Evolutionary conservation across 75 land plant species (phyloP), one percentile per base, ranked within the genome.

Genomic region (Sequoia sempervirens): DNA sequence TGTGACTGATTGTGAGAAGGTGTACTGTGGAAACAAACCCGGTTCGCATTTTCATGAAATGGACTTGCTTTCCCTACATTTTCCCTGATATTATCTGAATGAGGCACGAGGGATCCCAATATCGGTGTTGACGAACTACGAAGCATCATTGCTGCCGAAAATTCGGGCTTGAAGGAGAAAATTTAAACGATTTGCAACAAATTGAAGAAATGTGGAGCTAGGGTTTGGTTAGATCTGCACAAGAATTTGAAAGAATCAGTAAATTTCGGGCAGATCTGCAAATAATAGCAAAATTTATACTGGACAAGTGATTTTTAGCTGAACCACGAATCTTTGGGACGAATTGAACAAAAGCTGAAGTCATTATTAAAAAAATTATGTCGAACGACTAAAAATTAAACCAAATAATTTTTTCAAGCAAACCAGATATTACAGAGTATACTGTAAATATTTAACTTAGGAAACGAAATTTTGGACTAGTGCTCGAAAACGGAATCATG

Each of bases 81-180:
- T n/a, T n/a, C n/a, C n/a, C n/a, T n/a, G n/a, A n/a, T n/a, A n/a
- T n/a, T n/a, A n/a, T n/a, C 47, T 43, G 47, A 45, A 41, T 26
- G 50, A 15, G 88, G 61, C 30, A 89, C 50, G 54, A 90, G 87
- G n/a, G 92, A 86, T 45, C 86, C 87, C 20, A 89, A 80, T 18
- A 89, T 46, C 9, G 92, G 92, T 6, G 92, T 85, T 0, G 92
- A 90, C 37, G 90, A 84, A 83, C 92, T 90, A 18, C 90, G 84
- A 3, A 90, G 88, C 81, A 90, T 41, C 92, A 90, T 90, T 75
- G 34, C 26, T n/a, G 20, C 46, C 18, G 54, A 10, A 37, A 34
- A 75, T n/a, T n/a, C 53, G 53, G 13, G 53, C 53, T 50, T 50
- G 15, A 12, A n/a, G 7, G 15, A 74, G 61, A 56, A 56, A 18